Base-by-base conservation (phyloP, 108 stramenopile species). In the Schizochytrium sp. region DNA sequence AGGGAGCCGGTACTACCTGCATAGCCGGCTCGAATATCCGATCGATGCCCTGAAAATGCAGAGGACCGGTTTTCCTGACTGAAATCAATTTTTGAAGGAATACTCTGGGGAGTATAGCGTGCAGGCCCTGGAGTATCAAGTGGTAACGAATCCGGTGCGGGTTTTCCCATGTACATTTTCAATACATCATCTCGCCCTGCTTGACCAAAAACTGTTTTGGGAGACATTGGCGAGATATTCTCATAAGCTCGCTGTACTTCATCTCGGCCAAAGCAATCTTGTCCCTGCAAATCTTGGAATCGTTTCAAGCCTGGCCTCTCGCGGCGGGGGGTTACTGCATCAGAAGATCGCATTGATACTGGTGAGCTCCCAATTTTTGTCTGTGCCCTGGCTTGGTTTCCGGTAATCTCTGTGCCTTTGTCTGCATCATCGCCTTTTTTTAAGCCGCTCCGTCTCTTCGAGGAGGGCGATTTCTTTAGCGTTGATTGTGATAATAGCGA, bases 231-330 rank as follows among this genome's bases (percentile, higher is more conserved):
- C 61, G 19, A n/a, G 61, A 64, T n/a, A 7, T 38, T 42, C 38
- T 64, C 61, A 42, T 64, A 64, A 4, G 61, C 61, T 0, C 61
- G 61, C 12, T 64, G 61, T 42, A 64, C 61, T 64, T 64, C 61
- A 42, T 64, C 61, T 38, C 61, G 61, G 4, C 61, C 61, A 59
- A 59, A 59, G 58, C 17, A 17, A 42, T 64, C 8, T 42, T 10
- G 7, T 0, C 42, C 61, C 61, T 64, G 41, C 0, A 2, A 7
- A 64, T 64, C 61, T 42, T 2, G 41, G 41, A 15, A 10, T 58
- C 17, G 57, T 17, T 58, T 17, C 13, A 10, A 17, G 13, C 13
- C 13, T 58, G 10, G 57, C 57, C 17, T 10, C 57, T 58, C 57
- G 57, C 57, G 57, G 28, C 28, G 28, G 28, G 28, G 28, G 28